Percentiles rank a stretch among this genome's conserved stretches.
phyloP scores from a whole-genome alignment of 352 stramenopile genomes.

The Phytophthora kernoviae region DNA sequence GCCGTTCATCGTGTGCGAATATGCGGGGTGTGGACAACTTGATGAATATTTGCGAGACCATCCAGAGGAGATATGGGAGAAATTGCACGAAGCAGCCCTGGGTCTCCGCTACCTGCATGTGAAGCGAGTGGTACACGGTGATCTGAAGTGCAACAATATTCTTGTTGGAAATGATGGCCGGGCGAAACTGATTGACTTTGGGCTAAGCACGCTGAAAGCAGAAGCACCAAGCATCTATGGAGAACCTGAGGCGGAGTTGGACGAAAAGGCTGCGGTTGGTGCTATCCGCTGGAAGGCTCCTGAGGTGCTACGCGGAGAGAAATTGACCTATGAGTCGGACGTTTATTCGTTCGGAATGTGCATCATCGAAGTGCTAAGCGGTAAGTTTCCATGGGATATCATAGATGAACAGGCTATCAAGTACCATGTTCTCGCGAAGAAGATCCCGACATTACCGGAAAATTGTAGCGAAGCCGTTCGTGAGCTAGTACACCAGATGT shows the following conservation, averaged over 20 bases:
- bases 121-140: conserved; percentile 20
- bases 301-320: not conserved
- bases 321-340: not conserved
- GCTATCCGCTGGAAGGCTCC: conserved; percentile 1
- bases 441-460: not conserved
- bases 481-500: conserved; percentile 26
- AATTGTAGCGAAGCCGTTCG: conserved; percentile 3
- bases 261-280: not conserved
- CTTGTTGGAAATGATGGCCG: conserved; percentile 15
- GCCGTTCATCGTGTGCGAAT: conserved; percentile 29
- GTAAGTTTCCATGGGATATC: conserved; percentile 3
- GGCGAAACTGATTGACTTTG: conserved; percentile 28
- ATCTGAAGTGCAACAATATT: conserved; percentile 35
- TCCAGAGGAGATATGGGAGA: conserved; percentile 8
- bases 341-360: conserved; percentile 17
- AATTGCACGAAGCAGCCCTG: conserved; percentile 21
- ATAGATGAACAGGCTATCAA: conserved; percentile 1
- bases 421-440: not conserved
- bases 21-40: conserved; percentile 10
- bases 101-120: conserved; percentile 24
- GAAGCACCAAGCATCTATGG: not conserved
- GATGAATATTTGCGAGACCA: conserved; percentile 14
- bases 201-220: conserved; percentile 8
- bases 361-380: conserved; percentile 6
- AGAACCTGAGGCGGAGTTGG: not conserved